Conservation (phyloP, 176 grass and related monocot genomes). For the Cenchrus fungigraminus region DNA sequence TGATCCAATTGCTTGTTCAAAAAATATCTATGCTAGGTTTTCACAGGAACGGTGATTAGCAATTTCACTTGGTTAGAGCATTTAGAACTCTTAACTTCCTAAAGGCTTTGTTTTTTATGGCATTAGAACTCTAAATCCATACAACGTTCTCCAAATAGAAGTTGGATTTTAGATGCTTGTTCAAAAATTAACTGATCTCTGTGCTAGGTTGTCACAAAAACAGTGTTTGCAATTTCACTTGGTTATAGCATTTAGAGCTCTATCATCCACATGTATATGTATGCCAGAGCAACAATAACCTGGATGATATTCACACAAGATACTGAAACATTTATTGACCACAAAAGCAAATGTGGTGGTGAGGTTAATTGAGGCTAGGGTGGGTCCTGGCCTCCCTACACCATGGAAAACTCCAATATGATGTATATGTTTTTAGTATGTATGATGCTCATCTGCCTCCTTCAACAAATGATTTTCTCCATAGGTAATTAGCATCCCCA, state of each 20-base stretch:
- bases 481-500: not conserved
- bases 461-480: not conserved
- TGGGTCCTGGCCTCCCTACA: not conserved
- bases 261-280: not conserved
- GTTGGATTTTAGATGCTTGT: not conserved
- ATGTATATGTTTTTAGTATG: not conserved
- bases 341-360: not conserved
- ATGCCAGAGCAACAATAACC: not conserved
- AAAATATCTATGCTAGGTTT: not conserved
- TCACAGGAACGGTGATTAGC: not conserved
- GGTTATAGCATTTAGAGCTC: not conserved
- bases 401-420: not conserved
- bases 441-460: not conserved
- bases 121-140: not conserved
- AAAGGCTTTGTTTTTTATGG: no score
- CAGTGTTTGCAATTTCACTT: not conserved
- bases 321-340: not conserved
- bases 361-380: not conserved
- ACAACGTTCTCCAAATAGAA: not conserved
- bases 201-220: not conserved
- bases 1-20: not conserved
- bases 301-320: constrained; percentile 6
- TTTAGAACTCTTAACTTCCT: not conserved
- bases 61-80: not conserved
- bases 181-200: not conserved